Base-by-base conservation (phyloP, 129 eudicot species). In the Arctium minus region DNA sequence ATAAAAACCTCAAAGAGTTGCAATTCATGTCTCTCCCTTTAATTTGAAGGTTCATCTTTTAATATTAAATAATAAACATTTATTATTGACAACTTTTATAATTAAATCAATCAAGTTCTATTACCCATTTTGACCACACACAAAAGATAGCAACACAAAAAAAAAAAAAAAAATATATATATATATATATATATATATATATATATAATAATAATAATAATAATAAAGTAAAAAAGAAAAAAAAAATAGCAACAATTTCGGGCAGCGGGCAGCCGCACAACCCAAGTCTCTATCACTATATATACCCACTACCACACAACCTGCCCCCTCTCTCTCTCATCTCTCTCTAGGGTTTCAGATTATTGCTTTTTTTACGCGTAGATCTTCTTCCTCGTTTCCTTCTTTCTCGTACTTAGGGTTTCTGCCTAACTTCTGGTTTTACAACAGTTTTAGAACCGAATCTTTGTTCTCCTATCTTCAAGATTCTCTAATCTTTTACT, bases 211-310 rank as follows among this genome's bases (percentile, higher is more conserved):
- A 9, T 33, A 32, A 72, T 42, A 18, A 74, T 8, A 83, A 44
- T 42, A 31, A 65, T 15, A 9, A 5, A 53, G 31, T 36, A 18
- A 39, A 7, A 70, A 56, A 1, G 6, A 75, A 36, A 18, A 27
- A 33, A 1, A 50, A 11, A 35, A 39, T 31, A 74, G 40, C 62
- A n/a, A 72, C 27, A 74, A 79, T 48, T 74, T 42, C 85, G 90
- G 90, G 88, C 73, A 81, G 83, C 88, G 90, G 90, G 86, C 85
- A 78, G 73, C 82, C 85, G 75, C 90, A 83, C 85, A 79, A 77
- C 76, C 48, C 84, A 71, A 10, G 83, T 81, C 76, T 29, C 80
- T 74, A 11, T 72, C 81, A 56, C n/a, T 86, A 84, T 81, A 77
- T 64, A 78, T 62, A 82, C 84, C 70, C 46, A 77, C 74, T 36